A percentile compares a stretch with the other conserved stretches of the same genome.
phyloP scores from a whole-genome alignment of 106 monocot species.

The Apostasia shenzhenica region DNA sequence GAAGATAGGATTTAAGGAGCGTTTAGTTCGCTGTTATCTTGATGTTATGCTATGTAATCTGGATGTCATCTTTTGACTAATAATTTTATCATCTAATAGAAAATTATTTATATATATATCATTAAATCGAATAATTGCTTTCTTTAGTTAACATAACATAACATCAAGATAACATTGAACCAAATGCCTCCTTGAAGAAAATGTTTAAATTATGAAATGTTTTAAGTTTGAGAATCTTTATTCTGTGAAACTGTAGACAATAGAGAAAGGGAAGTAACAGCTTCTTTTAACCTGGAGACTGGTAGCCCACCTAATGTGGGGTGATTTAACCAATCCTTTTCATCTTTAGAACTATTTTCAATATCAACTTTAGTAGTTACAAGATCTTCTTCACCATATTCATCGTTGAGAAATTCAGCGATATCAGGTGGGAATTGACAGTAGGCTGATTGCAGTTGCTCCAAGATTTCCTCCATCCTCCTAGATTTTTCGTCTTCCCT shows the following conservation, averaged over 20 bases:
- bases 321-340: conserved; percentile 2
- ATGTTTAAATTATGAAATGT: neutral
- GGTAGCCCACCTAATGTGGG: conserved; percentile 21
- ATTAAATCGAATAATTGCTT: too few relatives aligned
- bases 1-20: too few relatives aligned
- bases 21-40: too few relatives aligned
- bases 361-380: neutral
- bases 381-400: neutral
- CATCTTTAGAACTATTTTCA: neutral
- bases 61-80: too few relatives aligned
- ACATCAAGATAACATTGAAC: too few relatives aligned
- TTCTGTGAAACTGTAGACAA: conserved; percentile 7
- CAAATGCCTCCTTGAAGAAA: too few relatives aligned
- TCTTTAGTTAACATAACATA: too few relatives aligned
- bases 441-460: conserved; percentile 39
- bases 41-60: too few relatives aligned
- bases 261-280: conserved; percentile 6
- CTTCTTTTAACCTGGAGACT: conserved; percentile 14
- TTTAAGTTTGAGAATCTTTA: conserved; percentile 1
- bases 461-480: conserved; percentile 52
- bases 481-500: conserved; percentile 52
- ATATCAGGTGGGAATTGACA: conserved; percentile 33
- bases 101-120: too few relatives aligned
- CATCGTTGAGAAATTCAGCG: neutral
- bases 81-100: too few relatives aligned